Conservation (phyloP, 306 rosid species). For the Sechiopsis laciniata region DNA sequence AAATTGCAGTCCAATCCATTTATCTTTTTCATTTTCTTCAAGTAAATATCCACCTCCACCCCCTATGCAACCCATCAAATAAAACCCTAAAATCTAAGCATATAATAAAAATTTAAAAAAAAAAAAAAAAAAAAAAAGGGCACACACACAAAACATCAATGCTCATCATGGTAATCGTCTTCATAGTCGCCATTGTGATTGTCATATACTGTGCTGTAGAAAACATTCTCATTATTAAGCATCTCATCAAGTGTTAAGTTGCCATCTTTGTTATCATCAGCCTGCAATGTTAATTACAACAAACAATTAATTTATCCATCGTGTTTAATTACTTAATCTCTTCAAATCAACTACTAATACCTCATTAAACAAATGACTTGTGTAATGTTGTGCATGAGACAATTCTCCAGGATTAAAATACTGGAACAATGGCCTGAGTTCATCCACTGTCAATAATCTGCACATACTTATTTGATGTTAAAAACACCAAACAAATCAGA, state of each 20-base stretch:
- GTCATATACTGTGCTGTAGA: slow-evolving; percentile 37
- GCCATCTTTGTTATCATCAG: slow-evolving; percentile 57
- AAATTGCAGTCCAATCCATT: background rate
- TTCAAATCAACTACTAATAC: slow-evolving; percentile 25
- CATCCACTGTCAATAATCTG: slow-evolving; percentile 55
- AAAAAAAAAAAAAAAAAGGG: no score
- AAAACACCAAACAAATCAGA: background rate
- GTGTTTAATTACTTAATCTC: background rate
- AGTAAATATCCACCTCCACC: no score
- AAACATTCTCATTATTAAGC: slow-evolving; percentile 49
- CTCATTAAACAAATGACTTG: slow-evolving; percentile 53
- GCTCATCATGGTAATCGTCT: slow-evolving; percentile 33
- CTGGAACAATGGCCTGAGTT: slow-evolving; percentile 47
- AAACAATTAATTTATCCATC: background rate
- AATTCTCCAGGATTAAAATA: slow-evolving; percentile 71
- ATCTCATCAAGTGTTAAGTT: slow-evolving; percentile 55
- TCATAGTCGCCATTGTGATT: slow-evolving; percentile 12
- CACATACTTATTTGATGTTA: background rate
- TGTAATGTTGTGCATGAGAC: slow-evolving; percentile 50
- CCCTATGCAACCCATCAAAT: no score
- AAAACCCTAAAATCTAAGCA: no score
- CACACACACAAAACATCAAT: no score
- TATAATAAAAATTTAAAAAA: no score
- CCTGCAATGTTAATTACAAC: slow-evolving; percentile 34
- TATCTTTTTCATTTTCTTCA: background rate